Percentiles rank a stretch among this genome's conserved stretches.
Evolutionary conservation across 2,329 filamentous ascomycete species (phyloP).

Genomic region (Talaromyces marneffei): DNA sequence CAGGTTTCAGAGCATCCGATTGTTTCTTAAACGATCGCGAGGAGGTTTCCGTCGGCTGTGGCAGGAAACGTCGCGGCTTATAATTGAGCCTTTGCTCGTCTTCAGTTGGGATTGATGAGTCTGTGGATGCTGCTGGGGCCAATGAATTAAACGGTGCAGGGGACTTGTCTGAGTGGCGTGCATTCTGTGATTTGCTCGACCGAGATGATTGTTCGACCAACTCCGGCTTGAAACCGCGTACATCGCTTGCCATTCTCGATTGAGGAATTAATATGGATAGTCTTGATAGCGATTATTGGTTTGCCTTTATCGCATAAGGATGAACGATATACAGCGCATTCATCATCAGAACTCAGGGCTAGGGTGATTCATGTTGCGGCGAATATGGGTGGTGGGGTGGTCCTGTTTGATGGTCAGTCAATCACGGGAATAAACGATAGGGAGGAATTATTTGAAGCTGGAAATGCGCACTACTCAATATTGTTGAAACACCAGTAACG

Average conservation of each 20-base stretch:
- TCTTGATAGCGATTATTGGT: not conserved
- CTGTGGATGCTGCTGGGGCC: not conserved
- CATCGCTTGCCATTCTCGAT: constrained; percentile 9
- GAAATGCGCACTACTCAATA: not conserved
- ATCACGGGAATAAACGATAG: not conserved
- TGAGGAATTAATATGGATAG: not conserved
- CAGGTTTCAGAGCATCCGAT: constrained; percentile 8
- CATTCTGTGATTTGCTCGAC: constrained; percentile 14
- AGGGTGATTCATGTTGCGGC: not conserved
- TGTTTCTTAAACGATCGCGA: constrained; percentile 34
- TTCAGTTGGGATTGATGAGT: not conserved
- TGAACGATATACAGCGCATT: not conserved
- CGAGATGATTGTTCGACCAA: constrained; percentile 32
- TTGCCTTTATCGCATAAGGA: not conserved
- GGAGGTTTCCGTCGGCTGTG: constrained; percentile 41
- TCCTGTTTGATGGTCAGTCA: not conserved
- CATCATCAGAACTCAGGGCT: not conserved
- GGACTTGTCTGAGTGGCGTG: not conserved
- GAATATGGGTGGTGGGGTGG: not conserved
- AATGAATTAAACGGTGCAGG: constrained; percentile 5
- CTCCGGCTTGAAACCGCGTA: constrained; percentile 27
- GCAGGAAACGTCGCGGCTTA: constrained; percentile 25
- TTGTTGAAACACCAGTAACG: not conserved
- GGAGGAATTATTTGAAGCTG: not conserved
- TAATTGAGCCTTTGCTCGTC: not conserved